Conservation (phyloP, 1,284 basidiomycete genomes). For the Filobasidium uniguttulatum region DNA sequence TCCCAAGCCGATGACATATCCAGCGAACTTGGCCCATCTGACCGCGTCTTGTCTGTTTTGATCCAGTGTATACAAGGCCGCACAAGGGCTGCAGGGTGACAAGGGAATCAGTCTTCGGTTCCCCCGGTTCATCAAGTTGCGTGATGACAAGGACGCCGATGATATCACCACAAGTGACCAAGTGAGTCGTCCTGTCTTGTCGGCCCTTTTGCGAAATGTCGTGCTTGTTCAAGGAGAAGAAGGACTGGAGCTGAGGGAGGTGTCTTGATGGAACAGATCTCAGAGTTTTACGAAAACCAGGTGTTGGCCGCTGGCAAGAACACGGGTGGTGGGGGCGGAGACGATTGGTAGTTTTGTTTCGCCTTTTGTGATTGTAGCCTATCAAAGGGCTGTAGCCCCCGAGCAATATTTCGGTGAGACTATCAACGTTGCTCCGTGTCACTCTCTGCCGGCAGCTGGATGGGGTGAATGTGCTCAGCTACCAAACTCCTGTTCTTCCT, state of each 20-base stretch:
- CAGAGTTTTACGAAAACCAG: slow-evolving; percentile 78
- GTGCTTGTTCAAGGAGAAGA: neutral
- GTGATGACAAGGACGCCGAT: slow-evolving; percentile 85
- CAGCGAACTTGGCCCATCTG: neutral
- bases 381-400: too few species aligned
- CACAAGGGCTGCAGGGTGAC: slow-evolving; percentile 48
- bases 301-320: slow-evolving; percentile 60
- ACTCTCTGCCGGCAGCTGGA: too few species aligned
- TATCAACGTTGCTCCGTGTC: too few species aligned
- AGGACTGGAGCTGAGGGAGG: slow-evolving; percentile 15
- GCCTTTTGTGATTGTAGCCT: too few species aligned
- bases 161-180: slow-evolving; percentile 87
- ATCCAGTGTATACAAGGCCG: slow-evolving; percentile 1
- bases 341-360: slow-evolving; percentile 42
- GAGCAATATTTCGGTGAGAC: too few species aligned
- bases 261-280: neutral
- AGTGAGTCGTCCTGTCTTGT: slow-evolving; percentile 38
- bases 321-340: slow-evolving; percentile 43
- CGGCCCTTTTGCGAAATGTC: neutral
- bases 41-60: slow-evolving; percentile 9
- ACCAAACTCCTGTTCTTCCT: too few species aligned
- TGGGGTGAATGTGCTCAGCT: too few species aligned
- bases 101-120: slow-evolving; percentile 90
- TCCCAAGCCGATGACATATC: slow-evolving; percentile 46
- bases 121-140: slow-evolving; percentile 78